Percentiles rank a stretch among this genome's conserved stretches.
phyloP scores from a whole-genome alignment of 2,329 filamentous ascomycete species.

The Scedosporium dehoogii region DNA sequence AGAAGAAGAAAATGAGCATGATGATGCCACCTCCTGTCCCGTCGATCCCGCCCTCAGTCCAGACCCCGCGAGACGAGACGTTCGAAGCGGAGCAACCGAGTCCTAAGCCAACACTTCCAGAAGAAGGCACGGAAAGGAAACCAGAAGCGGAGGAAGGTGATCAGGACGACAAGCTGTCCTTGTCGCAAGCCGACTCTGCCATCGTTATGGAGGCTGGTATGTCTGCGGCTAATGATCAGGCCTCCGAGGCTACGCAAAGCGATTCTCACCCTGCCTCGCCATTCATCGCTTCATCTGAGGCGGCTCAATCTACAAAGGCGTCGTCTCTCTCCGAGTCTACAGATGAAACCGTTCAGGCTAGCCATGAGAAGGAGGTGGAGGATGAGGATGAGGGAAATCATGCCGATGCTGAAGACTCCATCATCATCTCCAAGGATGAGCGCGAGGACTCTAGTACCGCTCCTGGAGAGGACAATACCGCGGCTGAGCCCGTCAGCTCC shows the following conservation, averaged over 20 bases:
- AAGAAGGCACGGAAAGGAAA: slow-evolving; percentile 13
- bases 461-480: not conserved
- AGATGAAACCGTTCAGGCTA: slow-evolving; percentile 43
- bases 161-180: slow-evolving; percentile 24
- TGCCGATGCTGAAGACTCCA: not conserved
- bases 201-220: slow-evolving; percentile 38
- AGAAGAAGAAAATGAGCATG: slow-evolving; percentile 47
- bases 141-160: slow-evolving; percentile 14
- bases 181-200: slow-evolving; percentile 43
- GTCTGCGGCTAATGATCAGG: slow-evolving; percentile 33
- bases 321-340: slow-evolving; percentile 56
- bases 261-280: slow-evolving; percentile 52
- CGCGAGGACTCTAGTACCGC: not conserved
- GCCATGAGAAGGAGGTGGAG: slow-evolving; percentile 22
- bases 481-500: not conserved
- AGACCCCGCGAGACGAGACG: not conserved
- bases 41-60: not conserved
- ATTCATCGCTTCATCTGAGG: slow-evolving; percentile 40
- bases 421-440: not conserved
- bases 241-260: slow-evolving; percentile 35
- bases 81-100: not conserved
- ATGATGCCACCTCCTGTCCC: slow-evolving; percentile 16
- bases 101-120: slow-evolving; percentile 14
- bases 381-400: slow-evolving; percentile 12
- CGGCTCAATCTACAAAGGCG: slow-evolving; percentile 50